Conservation (phyloP, 140 eudicot species). For the Anethum foeniculum region DNA sequence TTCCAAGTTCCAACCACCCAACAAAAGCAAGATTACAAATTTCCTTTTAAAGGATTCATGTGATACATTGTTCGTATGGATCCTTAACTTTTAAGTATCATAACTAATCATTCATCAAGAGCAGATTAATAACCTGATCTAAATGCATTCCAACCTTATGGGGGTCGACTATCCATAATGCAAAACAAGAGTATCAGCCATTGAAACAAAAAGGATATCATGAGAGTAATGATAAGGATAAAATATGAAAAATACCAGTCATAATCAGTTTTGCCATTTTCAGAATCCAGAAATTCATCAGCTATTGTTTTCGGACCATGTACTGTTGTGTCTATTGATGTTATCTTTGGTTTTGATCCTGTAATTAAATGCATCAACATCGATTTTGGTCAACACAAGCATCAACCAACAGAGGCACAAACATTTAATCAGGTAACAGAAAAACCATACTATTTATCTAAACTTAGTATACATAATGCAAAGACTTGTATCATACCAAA, state of each 20-base stretch:
- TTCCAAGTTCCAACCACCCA: neutral
- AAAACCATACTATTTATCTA: neutral
- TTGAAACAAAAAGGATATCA: neutral
- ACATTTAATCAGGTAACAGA: neutral
- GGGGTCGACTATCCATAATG: neutral
- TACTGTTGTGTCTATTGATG: constrained; percentile 7
- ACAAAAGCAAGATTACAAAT: neutral
- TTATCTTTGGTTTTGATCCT: constrained; percentile 41
- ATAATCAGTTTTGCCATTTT: constrained; percentile 41
- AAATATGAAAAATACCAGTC: constrained; percentile 48
- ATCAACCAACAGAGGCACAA: neutral
- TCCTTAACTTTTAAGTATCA: neutral
- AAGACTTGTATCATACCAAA: constrained; percentile 25
- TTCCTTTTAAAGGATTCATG: neutral
- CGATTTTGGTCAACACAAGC: neutral
- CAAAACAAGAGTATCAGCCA: neutral
- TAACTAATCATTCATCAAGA: neutral
- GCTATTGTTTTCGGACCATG: constrained; percentile 23
- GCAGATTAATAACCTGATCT: neutral
- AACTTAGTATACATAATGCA: neutral
- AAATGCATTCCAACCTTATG: neutral
- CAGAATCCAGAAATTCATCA: constrained; percentile 35
- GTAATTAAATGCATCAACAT: constrained; percentile 14
- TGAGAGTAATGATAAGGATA: neutral
- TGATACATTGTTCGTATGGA: neutral